Evolutionary conservation across 108 stramenopile genomes (phyloP).

Genomic region (Pseudonitzschia delicatissima): DNA sequence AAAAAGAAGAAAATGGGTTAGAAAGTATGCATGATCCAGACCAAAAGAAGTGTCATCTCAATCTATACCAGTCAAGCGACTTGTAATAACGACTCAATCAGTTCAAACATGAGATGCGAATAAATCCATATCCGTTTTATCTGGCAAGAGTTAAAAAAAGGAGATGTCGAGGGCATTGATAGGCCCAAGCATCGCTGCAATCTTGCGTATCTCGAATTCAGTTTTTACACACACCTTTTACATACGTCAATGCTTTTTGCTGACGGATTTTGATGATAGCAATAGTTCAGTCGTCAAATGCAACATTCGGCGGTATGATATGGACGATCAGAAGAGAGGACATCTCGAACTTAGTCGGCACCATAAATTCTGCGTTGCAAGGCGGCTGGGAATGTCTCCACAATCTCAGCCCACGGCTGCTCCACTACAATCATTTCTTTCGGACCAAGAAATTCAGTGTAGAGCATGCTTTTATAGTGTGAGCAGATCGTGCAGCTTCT

Average conservation of each 20-base stretch:
- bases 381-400: constrained; percentile 75
- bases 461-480: constrained; percentile 75
- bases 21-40: too few species aligned
- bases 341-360: constrained; percentile 40
- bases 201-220: not conserved
- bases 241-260: not conserved
- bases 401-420: constrained; percentile 77
- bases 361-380: constrained; percentile 77
- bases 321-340: too few species aligned
- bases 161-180: constrained; percentile 31
- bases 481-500: constrained; percentile 66
- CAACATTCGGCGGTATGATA: too few species aligned
- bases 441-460: constrained; percentile 57
- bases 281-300: not conserved
- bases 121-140: constrained; percentile 11
- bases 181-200: constrained; percentile 43
- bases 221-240: constrained; percentile 12
- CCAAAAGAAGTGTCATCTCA: constrained; percentile 32
- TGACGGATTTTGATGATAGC: not conserved
- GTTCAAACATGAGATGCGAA: constrained; percentile 40
- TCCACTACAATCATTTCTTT: constrained; percentile 85
- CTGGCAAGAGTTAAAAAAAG: constrained; percentile 41
- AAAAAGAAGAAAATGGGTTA: too few species aligned
- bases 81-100: constrained; percentile 19
- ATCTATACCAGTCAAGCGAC: constrained; percentile 40